Evolutionary conservation across 768 basidiomycete genomes (phyloP), one percentile per base, ranked within the genome.

Genomic region (Pleurotus ostreatus): DNA sequence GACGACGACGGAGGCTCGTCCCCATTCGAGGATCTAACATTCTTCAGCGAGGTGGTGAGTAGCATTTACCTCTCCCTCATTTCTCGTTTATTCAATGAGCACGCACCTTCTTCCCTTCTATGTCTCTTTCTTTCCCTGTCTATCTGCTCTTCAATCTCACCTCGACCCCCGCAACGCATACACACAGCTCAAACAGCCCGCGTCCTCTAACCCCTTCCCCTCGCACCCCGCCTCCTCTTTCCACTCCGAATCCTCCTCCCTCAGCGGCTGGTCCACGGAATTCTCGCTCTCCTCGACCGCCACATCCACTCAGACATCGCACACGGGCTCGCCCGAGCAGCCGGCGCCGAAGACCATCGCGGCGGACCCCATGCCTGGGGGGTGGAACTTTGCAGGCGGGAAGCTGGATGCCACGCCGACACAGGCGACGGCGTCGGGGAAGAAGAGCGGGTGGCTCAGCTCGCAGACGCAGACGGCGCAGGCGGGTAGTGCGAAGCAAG

Each of bases 21-120:
- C 60, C 44, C 66, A 55, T 43, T 59, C 54, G 48, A 63, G 64
- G 56, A 73, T 72, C 46, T 60, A 71, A 68, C 22, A 23, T 49
- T 58, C 49, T 38, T 57, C 15, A 55, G 61, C 55, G 41, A 55
- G 34, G 39, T 41, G 23, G 25, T 52, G 20, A 55, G 57, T 66
- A 62, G 57, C 63, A 58, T 25, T 48, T 49, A 62, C 37, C 55
- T 56, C 49, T 63, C 55, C 55, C 26, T 48, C 40, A 16, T 39
- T 41, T 52, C 63, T 3, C 74, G 75, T 54, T 62, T 73, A 40
- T 30, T 26, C 49, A 51, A 4, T 15, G 16, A 20, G 3, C 37
- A 18, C 41, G 51, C 18, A 13, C 51, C 16, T 37, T 16, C 16
- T 39, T 26, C 38, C 15, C 15, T 22, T 40, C 22, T 25, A 25